Base-by-base conservation (phyloP, 768 basidiomycete genomes). In the Agrocybe chaxingu region DNA sequence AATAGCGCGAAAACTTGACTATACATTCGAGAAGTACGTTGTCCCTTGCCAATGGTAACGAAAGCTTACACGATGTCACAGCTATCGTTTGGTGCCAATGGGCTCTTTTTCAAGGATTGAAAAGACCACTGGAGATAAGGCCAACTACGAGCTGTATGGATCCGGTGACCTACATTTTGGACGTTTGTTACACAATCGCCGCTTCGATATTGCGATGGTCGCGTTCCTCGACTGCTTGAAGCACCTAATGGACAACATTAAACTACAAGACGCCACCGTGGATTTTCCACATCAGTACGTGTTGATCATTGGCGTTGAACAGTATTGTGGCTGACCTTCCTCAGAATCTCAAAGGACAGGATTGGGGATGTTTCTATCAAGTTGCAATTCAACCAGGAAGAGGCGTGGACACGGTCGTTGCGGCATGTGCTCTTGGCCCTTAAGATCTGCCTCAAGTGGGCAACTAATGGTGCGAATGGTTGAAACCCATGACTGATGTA, bases 171-270 rank as follows among this genome's bases (percentile, higher is more conserved):
- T 97, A 16, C 87, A 93, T 56, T 75, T 96, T 48, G 89, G 91
- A 2, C 84, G 95, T 31, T 65, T 98, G 11, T 72, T 98, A 35
- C 96, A 98, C 60, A 98, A 98, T 62, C 84, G 95, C 36, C 83
- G 96, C 12, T 99, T 98, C 67, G 95, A 98, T 68, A 80, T 89
- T 55, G 96, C 88, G 2, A 95, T 98, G 90, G 92, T 96, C 8
- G 91, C 92, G 8, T 92, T 98, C 62, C 77, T 99, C 38, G 97
- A 98, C 56, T 97, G 95, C 63, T 72, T 99, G 35, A 87, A 92
- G 60, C 93, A 98, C 62, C 71, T 98, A 24, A 85, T 92, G 70
- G 94, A 97, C 51, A 82, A 88, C 60, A 88, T 92, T 45, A 84
- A 83, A 63, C 74, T 81, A 8, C 81, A 88, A 60, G 90, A 92